Evolutionary conservation across 495 filamentous ascomycete genomes (phyloP).

Genomic region (Cetradonia linearis): DNA sequence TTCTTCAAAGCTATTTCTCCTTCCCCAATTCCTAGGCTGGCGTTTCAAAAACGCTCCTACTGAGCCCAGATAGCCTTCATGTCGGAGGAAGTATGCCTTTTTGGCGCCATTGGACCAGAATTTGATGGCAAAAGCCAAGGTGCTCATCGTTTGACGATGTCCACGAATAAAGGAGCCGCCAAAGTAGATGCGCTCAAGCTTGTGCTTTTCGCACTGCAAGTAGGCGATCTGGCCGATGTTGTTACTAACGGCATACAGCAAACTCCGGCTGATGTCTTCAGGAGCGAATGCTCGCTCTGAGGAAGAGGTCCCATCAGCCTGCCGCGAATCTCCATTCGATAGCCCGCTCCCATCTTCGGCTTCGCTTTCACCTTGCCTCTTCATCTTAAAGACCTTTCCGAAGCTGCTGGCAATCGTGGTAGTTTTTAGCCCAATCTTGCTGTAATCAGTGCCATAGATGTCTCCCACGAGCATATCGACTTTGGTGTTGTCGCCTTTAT

Average conservation of each 20-base stretch:
- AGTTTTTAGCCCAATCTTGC: constrained; percentile 87
- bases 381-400: constrained; percentile 88
- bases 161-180: constrained; percentile 94
- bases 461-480: constrained; percentile 98
- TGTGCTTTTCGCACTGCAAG: constrained; percentile 85
- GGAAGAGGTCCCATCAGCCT: constrained; percentile 21
- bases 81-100: constrained; percentile 89
- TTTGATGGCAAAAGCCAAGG: constrained; percentile 84
- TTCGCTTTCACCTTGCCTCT: constrained; percentile 59
- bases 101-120: constrained; percentile 95
- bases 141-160: constrained; percentile 95
- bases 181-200: constrained; percentile 88
- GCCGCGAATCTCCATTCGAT: constrained; percentile 39
- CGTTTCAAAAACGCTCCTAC: constrained; percentile 90
- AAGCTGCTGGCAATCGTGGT: constrained; percentile 92
- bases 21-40: constrained; percentile 85
- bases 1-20: constrained; percentile 58
- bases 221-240: constrained; percentile 98
- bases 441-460: constrained; percentile 93
- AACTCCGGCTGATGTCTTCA: constrained; percentile 58
- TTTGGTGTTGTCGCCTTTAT: constrained; percentile 77
- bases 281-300: constrained; percentile 40
- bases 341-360: constrained; percentile 67
- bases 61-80: constrained; percentile 94
- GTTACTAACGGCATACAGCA: constrained; percentile 84